A percentile compares a stretch with the other conserved stretches of the same genome.
phyloP scores from a whole-genome alignment of 2,329 filamentous ascomycete genomes.

The Fusarium torulosum region DNA sequence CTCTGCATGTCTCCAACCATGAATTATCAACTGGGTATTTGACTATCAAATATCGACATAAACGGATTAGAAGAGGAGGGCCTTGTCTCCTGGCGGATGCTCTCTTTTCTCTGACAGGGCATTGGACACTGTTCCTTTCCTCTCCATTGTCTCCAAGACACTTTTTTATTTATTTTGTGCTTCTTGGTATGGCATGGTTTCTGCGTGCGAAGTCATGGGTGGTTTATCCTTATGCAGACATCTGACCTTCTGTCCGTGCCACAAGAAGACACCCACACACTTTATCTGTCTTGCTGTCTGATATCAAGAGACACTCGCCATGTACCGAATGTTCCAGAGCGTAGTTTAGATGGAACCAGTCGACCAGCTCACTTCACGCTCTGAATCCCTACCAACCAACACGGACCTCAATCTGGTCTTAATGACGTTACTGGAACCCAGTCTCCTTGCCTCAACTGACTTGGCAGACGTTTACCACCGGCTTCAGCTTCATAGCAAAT shows the following conservation, averaged over 20 bases:
- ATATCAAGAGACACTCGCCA: background rate
- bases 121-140: background rate
- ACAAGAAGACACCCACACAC: conserved; percentile 24
- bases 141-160: background rate
- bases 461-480: conserved; percentile 5
- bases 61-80: background rate
- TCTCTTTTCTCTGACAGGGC: background rate
- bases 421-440: conserved; percentile 1
- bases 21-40: conserved; percentile 7
- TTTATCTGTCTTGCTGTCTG: conserved; percentile 7
- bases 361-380: conserved; percentile 10
- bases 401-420: conserved; percentile 12
- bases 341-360: conserved; percentile 1
- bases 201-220: conserved; percentile 29
- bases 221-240: conserved; percentile 23
- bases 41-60: too few relatives aligned
- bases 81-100: background rate
- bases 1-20: conserved; percentile 17
- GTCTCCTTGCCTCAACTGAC: conserved; percentile 4
- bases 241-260: conserved; percentile 15
- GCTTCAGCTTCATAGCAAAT: conserved; percentile 10
- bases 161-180: conserved; percentile 1
- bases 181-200: conserved; percentile 22
- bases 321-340: background rate
- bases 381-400: conserved; percentile 11